Base-by-base conservation (phyloP, 2,329 filamentous ascomycete species). In the Epichloe gansuensis region DNA sequence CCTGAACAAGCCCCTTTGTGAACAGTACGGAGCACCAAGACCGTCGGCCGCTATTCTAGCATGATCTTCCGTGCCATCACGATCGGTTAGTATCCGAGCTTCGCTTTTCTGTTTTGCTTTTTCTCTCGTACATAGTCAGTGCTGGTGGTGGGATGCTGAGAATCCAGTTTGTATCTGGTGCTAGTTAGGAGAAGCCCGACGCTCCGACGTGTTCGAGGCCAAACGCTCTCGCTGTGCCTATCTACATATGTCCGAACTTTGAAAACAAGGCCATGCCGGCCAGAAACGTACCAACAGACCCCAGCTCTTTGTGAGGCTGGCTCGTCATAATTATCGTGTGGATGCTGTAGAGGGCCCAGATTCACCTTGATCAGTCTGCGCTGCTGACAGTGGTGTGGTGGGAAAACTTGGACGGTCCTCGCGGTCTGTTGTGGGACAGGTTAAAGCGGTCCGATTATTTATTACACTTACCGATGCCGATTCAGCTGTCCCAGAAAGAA, bases 321-420 rank as follows among this genome's bases (percentile, higher is more conserved):
- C 27, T 31, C 25, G 25, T 27, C 25, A 27, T 2, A 27, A 27
- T 27, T 6, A 27, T 27, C 27, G 7, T 7, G 27, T 9, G 27
- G 23, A 23, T 23, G 23, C 23, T 4, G 23, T 23, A 21, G 23
- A 23, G 23, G 27, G 17, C 17, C 17, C 17, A 2, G 17, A 21
- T 21, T 15, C 41, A 43, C 13, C 17, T 23, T 21, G 39, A 5
- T 23, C 39, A 6, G 17, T 21, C 17, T 21, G 17, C 17, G 17
- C 17, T 21, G 17, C 17, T 21, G 17, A 21, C 17, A 21, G 17
- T 21, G 17, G 11, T 12, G 40, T 25, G 21, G 1, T 42, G 40
- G 27, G 23, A 51, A 51, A 51, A 51, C 15, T 35, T 41, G 15
- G 27, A 47, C n/a, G 12, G 44, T 51, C 50, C 50, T 51, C 50